Conservation (phyloP, 441 rosid species). For the Omphalea diandra region DNA sequence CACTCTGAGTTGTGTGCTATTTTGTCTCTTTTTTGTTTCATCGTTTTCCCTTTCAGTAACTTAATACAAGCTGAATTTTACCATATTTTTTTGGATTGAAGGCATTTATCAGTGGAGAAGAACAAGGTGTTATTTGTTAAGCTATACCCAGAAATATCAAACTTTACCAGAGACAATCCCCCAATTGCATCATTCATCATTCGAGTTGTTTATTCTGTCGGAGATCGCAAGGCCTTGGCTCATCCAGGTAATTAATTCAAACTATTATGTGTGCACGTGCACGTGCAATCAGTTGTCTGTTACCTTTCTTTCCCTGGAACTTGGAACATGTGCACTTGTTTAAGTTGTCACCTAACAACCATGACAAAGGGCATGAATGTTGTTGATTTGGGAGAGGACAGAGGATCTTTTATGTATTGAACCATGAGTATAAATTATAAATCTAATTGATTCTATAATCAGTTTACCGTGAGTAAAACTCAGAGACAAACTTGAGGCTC, state of each 20-base stretch:
- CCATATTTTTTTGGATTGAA: constrained; percentile 32
- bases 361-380: not conserved
- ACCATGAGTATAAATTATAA: not conserved
- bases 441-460: not conserved
- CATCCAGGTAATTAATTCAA: constrained; percentile 63
- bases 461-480: not conserved
- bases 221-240: constrained; percentile 65
- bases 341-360: not conserved
- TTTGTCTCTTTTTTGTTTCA: not conserved
- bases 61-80: not conserved
- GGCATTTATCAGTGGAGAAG: constrained; percentile 91
- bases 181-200: constrained; percentile 78
- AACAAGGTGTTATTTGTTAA: constrained; percentile 60
- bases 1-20: not conserved
- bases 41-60: not conserved
- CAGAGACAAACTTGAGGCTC: not conserved
- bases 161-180: constrained; percentile 66
- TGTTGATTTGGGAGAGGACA: not conserved
- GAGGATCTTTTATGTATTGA: not conserved
- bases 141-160: constrained; percentile 78
- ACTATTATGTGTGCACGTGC: not conserved
- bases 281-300: not conserved
- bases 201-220: constrained; percentile 64
- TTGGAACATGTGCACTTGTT: not conserved
- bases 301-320: not conserved